Evolutionary conservation across 371 early-diverging fungal genomes (phyloP).

Genomic region (Phascolomyces articulosus): DNA sequence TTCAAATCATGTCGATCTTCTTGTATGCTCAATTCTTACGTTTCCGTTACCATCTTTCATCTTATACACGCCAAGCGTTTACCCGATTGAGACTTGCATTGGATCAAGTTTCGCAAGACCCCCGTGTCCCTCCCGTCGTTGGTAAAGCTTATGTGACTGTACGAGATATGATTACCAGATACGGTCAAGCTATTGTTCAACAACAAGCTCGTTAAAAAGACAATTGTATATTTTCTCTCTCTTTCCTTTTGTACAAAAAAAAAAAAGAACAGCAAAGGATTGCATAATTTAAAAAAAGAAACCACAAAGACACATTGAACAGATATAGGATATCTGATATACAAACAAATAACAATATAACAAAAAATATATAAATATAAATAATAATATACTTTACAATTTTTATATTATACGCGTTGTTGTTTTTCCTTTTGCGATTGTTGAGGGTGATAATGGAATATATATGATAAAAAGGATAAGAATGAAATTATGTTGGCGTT

Average conservation of each 20-base stretch:
- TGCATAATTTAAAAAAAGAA: conserved; percentile 6
- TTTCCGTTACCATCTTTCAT: conserved; percentile 80
- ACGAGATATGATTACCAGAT: conserved; percentile 56
- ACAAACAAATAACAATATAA: too few relatives aligned
- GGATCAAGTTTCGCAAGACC: conserved; percentile 52
- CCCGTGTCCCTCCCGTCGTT: conserved; percentile 63
- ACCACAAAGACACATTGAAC: too few relatives aligned
- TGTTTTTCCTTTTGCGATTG: too few relatives aligned
- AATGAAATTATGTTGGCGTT: too few relatives aligned
- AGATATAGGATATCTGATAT: not conserved
- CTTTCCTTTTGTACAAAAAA: too few relatives aligned
- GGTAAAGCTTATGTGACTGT: conserved; percentile 55
- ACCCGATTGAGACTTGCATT: conserved; percentile 53
- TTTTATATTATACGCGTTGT: too few relatives aligned
- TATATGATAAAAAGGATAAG: too few relatives aligned
- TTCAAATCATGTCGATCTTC: conserved; percentile 76
- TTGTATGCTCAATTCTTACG: conserved; percentile 85
- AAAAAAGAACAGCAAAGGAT: not conserved
- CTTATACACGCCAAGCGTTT: conserved; percentile 71
- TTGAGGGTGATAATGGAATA: too few relatives aligned
- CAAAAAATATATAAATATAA: too few relatives aligned
- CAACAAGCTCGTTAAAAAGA: conserved; percentile 35
- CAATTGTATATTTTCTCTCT: not conserved
- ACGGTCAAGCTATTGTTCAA: conserved; percentile 62
- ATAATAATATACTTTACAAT: too few relatives aligned